A percentile compares a stretch with the other conserved stretches of the same genome.
Conservation (phyloP, 208 protist species). For the Acanthamoeba quina region DNA sequence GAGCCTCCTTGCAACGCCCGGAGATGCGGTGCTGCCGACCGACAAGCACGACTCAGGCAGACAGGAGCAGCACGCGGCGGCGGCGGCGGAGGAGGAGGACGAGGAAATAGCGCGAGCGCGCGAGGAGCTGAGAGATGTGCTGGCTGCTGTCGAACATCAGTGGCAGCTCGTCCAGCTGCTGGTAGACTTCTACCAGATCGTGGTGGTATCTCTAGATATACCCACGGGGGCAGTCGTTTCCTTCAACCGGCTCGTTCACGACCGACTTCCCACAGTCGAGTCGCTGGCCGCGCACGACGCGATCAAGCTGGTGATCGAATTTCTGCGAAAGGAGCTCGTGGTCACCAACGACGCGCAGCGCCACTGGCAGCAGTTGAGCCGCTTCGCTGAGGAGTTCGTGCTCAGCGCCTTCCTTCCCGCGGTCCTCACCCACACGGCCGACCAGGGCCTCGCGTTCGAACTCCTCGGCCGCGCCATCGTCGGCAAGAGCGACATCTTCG, state of each 20-base stretch:
- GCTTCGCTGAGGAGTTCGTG: slow-evolving; percentile 2
- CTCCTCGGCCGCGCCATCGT: background rate
- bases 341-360: background rate
- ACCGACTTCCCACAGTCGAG: background rate
- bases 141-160: slow-evolving; percentile 3
- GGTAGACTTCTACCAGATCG: slow-evolving; percentile 14
- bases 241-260: background rate
- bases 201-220: background rate
- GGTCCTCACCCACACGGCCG: background rate
- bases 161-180: background rate
- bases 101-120: background rate
- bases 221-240: background rate
- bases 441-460: background rate
- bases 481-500: slow-evolving; percentile 3
- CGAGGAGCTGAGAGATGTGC: background rate
- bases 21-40: background rate
- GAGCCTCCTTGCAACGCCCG: background rate
- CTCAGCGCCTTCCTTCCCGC: slow-evolving; percentile 16
- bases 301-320: slow-evolving; percentile 14
- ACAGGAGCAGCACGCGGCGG: background rate
- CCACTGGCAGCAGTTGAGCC: slow-evolving; percentile 27
- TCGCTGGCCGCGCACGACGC: background rate
- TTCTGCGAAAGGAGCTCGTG: background rate
- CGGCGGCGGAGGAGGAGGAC: background rate
- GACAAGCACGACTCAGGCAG: background rate